Evolutionary conservation across 1,139 yeast species (phyloP).

Genomic region (Pichia sp.): DNA sequence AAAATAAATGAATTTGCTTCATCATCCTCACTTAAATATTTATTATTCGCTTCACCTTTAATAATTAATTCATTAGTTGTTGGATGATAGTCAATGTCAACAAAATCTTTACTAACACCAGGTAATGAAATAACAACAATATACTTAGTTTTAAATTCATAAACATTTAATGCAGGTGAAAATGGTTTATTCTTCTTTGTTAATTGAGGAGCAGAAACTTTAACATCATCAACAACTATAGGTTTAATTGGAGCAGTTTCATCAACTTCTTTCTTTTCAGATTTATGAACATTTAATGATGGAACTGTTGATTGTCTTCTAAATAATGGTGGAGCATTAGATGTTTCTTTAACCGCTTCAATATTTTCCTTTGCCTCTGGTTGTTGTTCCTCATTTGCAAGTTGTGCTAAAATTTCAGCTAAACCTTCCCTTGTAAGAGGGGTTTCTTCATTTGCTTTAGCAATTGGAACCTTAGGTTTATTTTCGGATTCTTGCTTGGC

Average conservation of each 20-base stretch:
- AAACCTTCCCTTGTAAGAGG: conserved; percentile 13
- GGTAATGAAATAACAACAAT: conserved; percentile 44
- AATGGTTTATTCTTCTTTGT: conserved; percentile 36
- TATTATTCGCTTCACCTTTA: conserved; percentile 40
- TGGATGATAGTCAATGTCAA: conserved; percentile 51
- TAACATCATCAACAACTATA: conserved; percentile 21
- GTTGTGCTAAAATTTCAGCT: conserved; percentile 9
- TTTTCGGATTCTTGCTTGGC: background rate
- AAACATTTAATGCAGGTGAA: conserved; percentile 51
- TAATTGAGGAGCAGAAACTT: conserved; percentile 41
- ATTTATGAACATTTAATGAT: conserved; percentile 31
- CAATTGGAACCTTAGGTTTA: background rate
- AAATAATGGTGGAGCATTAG: conserved; percentile 1
- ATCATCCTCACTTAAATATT: conserved; percentile 30
- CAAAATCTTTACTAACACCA: conserved; percentile 46
- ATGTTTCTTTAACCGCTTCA: background rate
- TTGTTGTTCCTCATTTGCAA: background rate
- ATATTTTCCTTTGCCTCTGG: background rate
- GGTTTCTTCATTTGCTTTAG: background rate
- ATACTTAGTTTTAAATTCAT: conserved; percentile 40
- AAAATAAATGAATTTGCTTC: conserved; percentile 24
- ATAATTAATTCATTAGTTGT: conserved; percentile 43
- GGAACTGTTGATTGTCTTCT: conserved; percentile 20
- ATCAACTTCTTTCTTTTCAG: conserved; percentile 17
- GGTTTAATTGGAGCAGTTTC: conserved; percentile 10